phyloP scores from a whole-genome alignment of 805 yeast species.

The Debaryomyces castellii region DNA sequence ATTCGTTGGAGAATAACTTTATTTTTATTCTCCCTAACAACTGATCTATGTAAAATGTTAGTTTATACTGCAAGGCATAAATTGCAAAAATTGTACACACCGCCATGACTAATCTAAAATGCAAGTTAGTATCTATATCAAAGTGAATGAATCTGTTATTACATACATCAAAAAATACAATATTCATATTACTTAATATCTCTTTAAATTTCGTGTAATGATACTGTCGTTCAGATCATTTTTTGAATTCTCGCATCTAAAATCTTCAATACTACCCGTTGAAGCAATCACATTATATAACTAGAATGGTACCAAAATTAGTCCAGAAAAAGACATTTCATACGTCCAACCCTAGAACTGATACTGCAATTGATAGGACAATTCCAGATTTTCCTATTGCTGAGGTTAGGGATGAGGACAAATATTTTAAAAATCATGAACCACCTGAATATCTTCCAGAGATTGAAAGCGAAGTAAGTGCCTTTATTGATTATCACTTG shows the following conservation, averaged over 20 bases:
- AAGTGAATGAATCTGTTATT: background rate
- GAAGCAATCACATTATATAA: background rate
- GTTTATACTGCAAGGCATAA: background rate
- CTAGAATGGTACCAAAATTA: constrained; percentile 2
- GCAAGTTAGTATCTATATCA: constrained; percentile 1
- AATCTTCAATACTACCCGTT: background rate
- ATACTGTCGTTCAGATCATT: background rate
- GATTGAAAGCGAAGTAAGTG: constrained; percentile 53
- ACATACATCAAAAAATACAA: constrained; percentile 44
- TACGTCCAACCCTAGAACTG: constrained; percentile 71
- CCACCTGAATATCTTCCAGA: constrained; percentile 74
- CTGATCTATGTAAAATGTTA: background rate
- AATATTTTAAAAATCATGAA: constrained; percentile 68
- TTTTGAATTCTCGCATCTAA: background rate
- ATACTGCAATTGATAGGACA: constrained; percentile 75
- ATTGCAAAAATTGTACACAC: constrained; percentile 16
- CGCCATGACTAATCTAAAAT: constrained; percentile 21
- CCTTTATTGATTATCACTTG: constrained; percentile 60
- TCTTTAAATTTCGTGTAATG: background rate
- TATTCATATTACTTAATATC: background rate
- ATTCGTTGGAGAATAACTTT: constrained; percentile 35
- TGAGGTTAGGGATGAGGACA: constrained; percentile 64
- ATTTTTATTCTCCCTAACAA: constrained; percentile 45
- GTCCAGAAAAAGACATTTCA: constrained; percentile 15
- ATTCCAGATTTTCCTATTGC: constrained; percentile 82